Evolutionary conservation across 179 eudicot species (phyloP), one percentile per base, ranked within the genome.

Genomic region (Amaranthus tricolor): DNA sequence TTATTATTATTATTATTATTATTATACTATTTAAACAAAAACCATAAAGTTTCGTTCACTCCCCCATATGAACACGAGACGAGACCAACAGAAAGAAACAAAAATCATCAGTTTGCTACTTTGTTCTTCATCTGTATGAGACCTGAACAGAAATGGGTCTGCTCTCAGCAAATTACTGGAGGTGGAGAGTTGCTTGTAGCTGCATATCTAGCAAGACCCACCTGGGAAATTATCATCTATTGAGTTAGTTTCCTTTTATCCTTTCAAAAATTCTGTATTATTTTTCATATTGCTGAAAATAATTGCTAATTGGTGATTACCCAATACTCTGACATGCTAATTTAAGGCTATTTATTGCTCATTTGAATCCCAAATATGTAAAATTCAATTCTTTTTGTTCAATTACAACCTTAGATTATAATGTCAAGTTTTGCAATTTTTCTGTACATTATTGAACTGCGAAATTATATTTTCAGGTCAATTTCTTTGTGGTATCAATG

Each of bases 391-490:
- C 6, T 47, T 17, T 48, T 48, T 66, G 43, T 9, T 65, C 15
- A 17, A 65, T 65, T 66, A 16, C 50, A 63, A 43, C 55, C 44
- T 62, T 6, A n/a, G 43, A 62, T 60, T 74, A 31, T 31, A 31
- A 31, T 31, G 3, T 2, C 40, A 31, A 74, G 67, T 70, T 75
- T 79, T 64, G 66, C 45, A 62, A 31, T 74, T 13, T 40, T 66
- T 19, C 52, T 45, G 65, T 72, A 50, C 40, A 60, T 50, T 72
- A 58, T 76, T 71, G 44, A 80, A 71, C 44, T 50, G 17, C 66
- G 62, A 59, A 48, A 44, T 56, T 59, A 53, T 82, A 81, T 85
- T 63, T 68, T 81, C 81, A 89, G 90, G 86, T 82, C 60, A 81
- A 75, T 74, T 68, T 49, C 69, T 73, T 62, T 71, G 60, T 64